These are phyloP conservation scores for Adenanthera pavonina DNA, from an alignment of 306 rosid species.

Conservation along the genomic window DNA sequence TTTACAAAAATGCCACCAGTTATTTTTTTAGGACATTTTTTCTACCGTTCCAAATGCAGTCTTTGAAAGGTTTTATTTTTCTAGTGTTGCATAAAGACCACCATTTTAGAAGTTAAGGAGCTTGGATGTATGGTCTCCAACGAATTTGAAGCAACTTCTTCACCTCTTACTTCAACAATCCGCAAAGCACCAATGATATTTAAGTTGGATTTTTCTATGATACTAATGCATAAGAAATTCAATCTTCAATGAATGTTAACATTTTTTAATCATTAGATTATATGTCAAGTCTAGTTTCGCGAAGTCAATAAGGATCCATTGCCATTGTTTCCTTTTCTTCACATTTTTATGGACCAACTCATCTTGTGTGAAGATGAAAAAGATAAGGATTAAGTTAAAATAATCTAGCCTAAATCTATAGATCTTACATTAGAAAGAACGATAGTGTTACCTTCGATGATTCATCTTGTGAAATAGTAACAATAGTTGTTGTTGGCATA, in stretches of 20 bases:
- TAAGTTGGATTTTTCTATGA: background rate
- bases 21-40: no score
- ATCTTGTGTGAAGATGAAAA: background rate
- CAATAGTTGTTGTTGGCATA: no score
- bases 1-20: no score
- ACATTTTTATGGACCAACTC: background rate
- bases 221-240: background rate
- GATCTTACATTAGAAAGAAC: no score
- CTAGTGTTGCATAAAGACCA: background rate
- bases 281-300: background rate
- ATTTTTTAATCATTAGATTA: background rate
- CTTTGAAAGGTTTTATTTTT: no score
- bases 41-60: no score
- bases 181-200: background rate
- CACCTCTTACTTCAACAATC: background rate
- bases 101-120: background rate
- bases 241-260: background rate
- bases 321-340: background rate
- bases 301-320: background rate
- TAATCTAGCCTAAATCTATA: no score
- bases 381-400: background rate
- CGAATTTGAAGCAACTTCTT: background rate
- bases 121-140: background rate
- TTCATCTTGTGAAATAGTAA: no score
- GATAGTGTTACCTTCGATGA: no score